These are phyloP conservation scores for Mycosphaerelloides madeirae DNA, from an alignment of 2,329 filamentous ascomycete species.

Conservation along the genomic window DNA sequence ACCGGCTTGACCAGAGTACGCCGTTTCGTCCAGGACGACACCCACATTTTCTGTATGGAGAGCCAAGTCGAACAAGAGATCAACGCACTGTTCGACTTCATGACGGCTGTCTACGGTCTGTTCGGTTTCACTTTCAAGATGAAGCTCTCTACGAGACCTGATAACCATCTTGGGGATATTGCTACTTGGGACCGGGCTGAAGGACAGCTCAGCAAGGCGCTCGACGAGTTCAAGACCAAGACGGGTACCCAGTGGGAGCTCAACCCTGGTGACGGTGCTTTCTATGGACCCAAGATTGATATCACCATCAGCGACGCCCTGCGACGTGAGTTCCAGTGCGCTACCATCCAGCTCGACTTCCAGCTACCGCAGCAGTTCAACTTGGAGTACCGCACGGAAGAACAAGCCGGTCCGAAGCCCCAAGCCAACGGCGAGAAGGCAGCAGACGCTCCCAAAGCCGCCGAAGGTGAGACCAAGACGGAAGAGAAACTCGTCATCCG, in stretches of 20 bases:
- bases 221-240: slow-evolving; percentile 66
- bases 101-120: slow-evolving; percentile 72
- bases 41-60: slow-evolving; percentile 88
- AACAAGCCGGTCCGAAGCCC: slow-evolving; percentile 46
- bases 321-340: slow-evolving; percentile 78
- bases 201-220: slow-evolving; percentile 68
- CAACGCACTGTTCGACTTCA: slow-evolving; percentile 78
- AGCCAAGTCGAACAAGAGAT: slow-evolving; percentile 76
- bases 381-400: slow-evolving; percentile 76
- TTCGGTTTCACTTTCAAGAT: slow-evolving; percentile 89
- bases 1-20: slow-evolving; percentile 87
- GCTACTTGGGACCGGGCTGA: slow-evolving; percentile 89
- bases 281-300: slow-evolving; percentile 98
- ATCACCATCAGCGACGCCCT: slow-evolving; percentile 89
- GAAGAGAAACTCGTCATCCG: slow-evolving; percentile 27
- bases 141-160: slow-evolving; percentile 84
- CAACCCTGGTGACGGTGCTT: slow-evolving; percentile 92
- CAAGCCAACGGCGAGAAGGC: slow-evolving; percentile 24
- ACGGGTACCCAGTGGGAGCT: slow-evolving; percentile 74
- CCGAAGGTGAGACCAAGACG: slow-evolving; percentile 32
- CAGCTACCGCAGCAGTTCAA: slow-evolving; percentile 81
- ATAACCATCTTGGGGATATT: slow-evolving; percentile 82
- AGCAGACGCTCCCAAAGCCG: slow-evolving; percentile 32
- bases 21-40: slow-evolving; percentile 93
- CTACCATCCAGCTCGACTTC: slow-evolving; percentile 93